Evolutionary conservation across 257 asterid genomes (phyloP).

Genomic region (Solanum lignicaule): DNA sequence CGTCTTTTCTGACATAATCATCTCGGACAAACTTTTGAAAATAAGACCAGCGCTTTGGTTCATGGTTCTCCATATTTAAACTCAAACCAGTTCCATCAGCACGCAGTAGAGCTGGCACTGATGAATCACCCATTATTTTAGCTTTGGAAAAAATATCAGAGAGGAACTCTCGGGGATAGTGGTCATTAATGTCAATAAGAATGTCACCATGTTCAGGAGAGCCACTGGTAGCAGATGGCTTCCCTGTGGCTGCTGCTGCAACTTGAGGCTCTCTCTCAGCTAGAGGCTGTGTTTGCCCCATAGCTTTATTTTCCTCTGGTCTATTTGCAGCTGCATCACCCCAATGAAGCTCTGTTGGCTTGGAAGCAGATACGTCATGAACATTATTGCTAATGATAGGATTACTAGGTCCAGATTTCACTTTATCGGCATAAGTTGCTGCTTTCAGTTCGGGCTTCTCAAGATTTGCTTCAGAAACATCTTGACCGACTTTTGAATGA

Average conservation of each 20-base stretch:
- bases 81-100: constrained; percentile 63
- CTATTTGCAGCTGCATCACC: constrained; percentile 24
- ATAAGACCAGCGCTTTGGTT: constrained; percentile 73
- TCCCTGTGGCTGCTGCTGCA: constrained; percentile 28
- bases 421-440: constrained; percentile 22
- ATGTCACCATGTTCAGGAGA: constrained; percentile 53
- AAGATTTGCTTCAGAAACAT: constrained; percentile 25
- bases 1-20: constrained; percentile 47
- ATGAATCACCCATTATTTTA: constrained; percentile 23
- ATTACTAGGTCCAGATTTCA: constrained; percentile 15
- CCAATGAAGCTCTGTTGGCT: constrained; percentile 16
- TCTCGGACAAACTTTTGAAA: constrained; percentile 69
- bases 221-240: constrained; percentile 19
- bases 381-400: constrained; percentile 15
- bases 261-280: constrained; percentile 25
- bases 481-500: constrained; percentile 14
- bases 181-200: constrained; percentile 70
- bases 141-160: constrained; percentile 77
- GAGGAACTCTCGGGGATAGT: constrained; percentile 70
- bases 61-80: constrained; percentile 58
- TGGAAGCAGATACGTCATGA: constrained; percentile 25
- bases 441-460: constrained; percentile 26
- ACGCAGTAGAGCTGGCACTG: constrained; percentile 28
- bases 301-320: constrained; percentile 13
- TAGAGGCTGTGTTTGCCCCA: constrained; percentile 14